Conservation (phyloP, 176 grass and related monocot genomes). For the Bothriochloa decipiens region DNA sequence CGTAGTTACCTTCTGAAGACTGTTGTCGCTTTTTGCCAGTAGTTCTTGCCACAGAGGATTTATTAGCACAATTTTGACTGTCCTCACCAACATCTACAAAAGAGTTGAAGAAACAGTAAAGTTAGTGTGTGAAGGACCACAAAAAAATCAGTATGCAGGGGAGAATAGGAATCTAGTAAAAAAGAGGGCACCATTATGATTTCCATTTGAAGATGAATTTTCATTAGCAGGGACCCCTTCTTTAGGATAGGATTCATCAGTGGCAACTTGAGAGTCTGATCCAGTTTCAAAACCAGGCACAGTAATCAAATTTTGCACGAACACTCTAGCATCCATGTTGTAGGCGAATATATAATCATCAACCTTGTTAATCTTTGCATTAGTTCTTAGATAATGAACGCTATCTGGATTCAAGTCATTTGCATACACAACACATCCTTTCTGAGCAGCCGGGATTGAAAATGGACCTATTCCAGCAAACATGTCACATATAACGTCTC, state of each 20-base stretch:
- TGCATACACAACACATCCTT: slow-evolving; percentile 87
- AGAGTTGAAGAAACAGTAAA: slow-evolving; percentile 18
- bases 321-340: slow-evolving; percentile 92
- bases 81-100: slow-evolving; percentile 45
- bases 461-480: slow-evolving; percentile 97
- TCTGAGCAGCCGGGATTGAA: slow-evolving; percentile 78
- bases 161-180: neutral
- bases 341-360: slow-evolving; percentile 71
- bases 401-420: slow-evolving; percentile 97
- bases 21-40: slow-evolving; percentile 71
- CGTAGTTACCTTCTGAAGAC: slow-evolving; percentile 53
- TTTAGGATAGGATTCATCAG: slow-evolving; percentile 25
- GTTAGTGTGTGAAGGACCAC: slow-evolving; percentile 39
- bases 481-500: slow-evolving; percentile 94
- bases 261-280: slow-evolving; percentile 36
- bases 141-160: slow-evolving; percentile 11
- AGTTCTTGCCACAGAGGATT: slow-evolving; percentile 39
- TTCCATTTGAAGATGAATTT: slow-evolving; percentile 47
- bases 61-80: slow-evolving; percentile 37
- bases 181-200: slow-evolving; percentile 44
- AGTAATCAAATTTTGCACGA: slow-evolving; percentile 67
- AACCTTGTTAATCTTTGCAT: slow-evolving; percentile 86
- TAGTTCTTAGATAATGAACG: slow-evolving; percentile 71
- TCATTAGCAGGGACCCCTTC: slow-evolving; percentile 29
- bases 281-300: slow-evolving; percentile 49